Percentiles rank a stretch among this genome's conserved stretches.
Evolutionary conservation across 495 filamentous ascomycete genomes (phyloP).

Genomic region (Hypomontagnella monticulosa): DNA sequence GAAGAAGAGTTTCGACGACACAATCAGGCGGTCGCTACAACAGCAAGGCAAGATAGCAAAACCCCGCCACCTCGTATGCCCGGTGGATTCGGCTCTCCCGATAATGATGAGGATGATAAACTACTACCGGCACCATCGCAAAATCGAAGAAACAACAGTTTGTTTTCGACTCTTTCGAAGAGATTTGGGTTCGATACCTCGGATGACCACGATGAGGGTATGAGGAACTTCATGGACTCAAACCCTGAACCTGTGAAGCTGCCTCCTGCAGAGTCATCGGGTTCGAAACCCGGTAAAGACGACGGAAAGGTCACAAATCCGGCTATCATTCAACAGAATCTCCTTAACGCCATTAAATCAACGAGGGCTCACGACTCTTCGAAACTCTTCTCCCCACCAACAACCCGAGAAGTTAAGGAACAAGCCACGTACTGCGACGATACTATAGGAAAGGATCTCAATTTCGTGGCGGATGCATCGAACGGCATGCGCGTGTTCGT

Average conservation of each 20-base stretch:
- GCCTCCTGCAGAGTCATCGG: constrained; percentile 32
- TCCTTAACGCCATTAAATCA: constrained; percentile 82
- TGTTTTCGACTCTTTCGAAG: constrained; percentile 73
- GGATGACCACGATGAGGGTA: constrained; percentile 50
- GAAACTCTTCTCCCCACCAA: constrained; percentile 72
- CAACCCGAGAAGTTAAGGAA: constrained; percentile 80
- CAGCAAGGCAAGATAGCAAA: constrained; percentile 46
- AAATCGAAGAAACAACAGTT: constrained; percentile 49
- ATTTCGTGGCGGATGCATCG: constrained; percentile 73
- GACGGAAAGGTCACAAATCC: constrained; percentile 64
- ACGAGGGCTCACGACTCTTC: constrained; percentile 82
- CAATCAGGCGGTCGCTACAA: constrained; percentile 47
- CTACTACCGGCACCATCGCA: constrained; percentile 40
- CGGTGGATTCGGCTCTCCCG: constrained; percentile 72
- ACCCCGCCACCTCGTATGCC: constrained; percentile 64
- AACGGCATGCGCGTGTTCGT: constrained; percentile 79
- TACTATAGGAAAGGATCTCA: constrained; percentile 80
- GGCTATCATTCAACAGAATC: constrained; percentile 66
- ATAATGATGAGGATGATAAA: constrained; percentile 44
- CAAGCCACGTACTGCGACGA: constrained; percentile 89
- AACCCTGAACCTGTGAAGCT: constrained; percentile 29
- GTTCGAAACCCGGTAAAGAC: constrained; percentile 40
- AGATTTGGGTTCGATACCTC: constrained; percentile 70
- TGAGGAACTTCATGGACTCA: constrained; percentile 52
- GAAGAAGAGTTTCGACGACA: constrained; percentile 66